phyloP scores from a whole-genome alignment of 2,329 filamentous ascomycete species.

The Aspergillus fumigatus region DNA sequence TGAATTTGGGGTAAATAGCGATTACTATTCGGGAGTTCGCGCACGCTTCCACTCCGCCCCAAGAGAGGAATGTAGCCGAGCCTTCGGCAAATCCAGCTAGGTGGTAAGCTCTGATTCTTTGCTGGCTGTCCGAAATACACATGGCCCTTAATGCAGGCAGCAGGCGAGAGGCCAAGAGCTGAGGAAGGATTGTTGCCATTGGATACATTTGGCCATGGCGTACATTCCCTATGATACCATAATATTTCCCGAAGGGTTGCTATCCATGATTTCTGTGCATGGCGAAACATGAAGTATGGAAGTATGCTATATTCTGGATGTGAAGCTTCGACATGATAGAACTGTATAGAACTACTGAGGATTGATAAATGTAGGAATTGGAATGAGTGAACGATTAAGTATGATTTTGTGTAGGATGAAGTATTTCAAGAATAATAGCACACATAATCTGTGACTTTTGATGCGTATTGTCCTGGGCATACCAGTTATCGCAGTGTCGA shows the following conservation, averaged over 20 bases:
- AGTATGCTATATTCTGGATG: not conserved
- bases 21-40: not conserved
- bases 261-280: not conserved
- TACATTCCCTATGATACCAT: not conserved
- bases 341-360: not conserved
- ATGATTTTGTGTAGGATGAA: not conserved
- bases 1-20: slow-evolving; percentile 16
- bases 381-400: not conserved
- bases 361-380: not conserved
- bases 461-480: too few relatives aligned
- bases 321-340: not conserved
- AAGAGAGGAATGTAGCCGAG: not conserved
- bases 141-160: not conserved
- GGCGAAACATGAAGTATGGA: not conserved
- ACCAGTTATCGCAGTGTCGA: too few relatives aligned
- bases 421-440: not conserved
- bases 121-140: not conserved
- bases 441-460: too few relatives aligned
- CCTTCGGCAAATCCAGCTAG: not conserved
- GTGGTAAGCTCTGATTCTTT: not conserved
- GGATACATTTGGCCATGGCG: not conserved
- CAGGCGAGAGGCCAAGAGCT: not conserved
- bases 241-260: not conserved
- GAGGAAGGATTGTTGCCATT: not conserved
- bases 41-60: not conserved